phyloP scores from a whole-genome alignment of 768 basidiomycete species.

The Tricholoma matsutake region DNA sequence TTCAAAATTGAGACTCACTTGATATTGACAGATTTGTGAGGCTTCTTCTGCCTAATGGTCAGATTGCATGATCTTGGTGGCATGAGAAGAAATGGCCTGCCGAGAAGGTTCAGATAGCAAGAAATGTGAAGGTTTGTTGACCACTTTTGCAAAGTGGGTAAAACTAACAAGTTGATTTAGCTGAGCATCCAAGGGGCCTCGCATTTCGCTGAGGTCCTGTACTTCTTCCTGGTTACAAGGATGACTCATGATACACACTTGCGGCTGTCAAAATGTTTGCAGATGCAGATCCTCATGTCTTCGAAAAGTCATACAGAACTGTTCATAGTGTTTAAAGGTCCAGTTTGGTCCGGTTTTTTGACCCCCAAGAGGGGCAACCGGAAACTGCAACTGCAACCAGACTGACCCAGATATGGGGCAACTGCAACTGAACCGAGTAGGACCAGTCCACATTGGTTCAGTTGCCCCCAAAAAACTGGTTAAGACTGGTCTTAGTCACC shows the following conservation, averaged over 20 bases:
- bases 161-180: neutral
- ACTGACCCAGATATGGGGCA: no score
- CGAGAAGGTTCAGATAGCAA: neutral
- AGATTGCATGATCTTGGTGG: neutral
- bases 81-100: neutral
- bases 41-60: neutral
- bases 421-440: no score
- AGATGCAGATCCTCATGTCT: neutral
- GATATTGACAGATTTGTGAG: neutral
- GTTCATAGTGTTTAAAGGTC: no score
- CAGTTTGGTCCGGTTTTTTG: no score
- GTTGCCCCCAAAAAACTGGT: no score
- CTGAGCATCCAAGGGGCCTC: neutral
- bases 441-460: no score
- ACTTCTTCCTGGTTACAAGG: neutral
- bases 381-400: no score
- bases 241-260: neutral
- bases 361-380: no score
- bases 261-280: neutral
- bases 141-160: neutral
- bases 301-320: neutral
- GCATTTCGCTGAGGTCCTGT: neutral
- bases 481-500: no score
- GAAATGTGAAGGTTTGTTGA: neutral
- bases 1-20: neutral